Base-by-base conservation (phyloP, 202 grass and related monocot genomes). In the Carex arenaria region DNA sequence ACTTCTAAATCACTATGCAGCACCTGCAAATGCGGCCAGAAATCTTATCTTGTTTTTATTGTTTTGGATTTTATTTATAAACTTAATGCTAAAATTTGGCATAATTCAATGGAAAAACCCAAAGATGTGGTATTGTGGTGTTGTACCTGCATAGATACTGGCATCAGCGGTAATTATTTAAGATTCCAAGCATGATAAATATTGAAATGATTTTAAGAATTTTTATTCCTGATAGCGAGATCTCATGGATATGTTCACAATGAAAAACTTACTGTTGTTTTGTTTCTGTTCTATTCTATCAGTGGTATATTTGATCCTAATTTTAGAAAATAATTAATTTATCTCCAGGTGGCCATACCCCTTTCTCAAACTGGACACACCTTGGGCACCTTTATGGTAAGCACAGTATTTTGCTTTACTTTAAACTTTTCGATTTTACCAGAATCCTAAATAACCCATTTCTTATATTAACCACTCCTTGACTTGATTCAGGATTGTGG, bases 271-370 rank as follows among this genome's bases (percentile, higher is more conserved):
- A 40, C 64, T 67, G 64, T 34, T 31, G 64, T 13, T 75, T 76
- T 56, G 11, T 26, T 76, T 23, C 60, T 10, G 15, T 76, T 54
- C 15, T 34, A 32, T 76, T 3, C 59, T 59, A 34, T 56, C 28
- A 47, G 64, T 74, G 22, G 4, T 19, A 19, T 59, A 59, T 59
- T 59, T 78, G 14, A 34, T 53, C 17, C 31, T 64, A 28, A 76
- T 42, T 84, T 64, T 62, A 52, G 45, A 80, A 57, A 64, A 7
- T 80, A 49, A 56, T 61, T 6, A 14, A 57, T 79, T 84, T 62
- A 75, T 90, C 64, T 82, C 64, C 90, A 98, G 96, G 96, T 98
- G 96, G 96, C 96, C 96, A 23, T 98, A 98, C 82, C 93, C 91
- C 38, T 98, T 98, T 90, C 87, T 98, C 10, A 88, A 98, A 49